phyloP scores from a whole-genome alignment of 768 basidiomycete species.

The Phallus indusiatus region DNA sequence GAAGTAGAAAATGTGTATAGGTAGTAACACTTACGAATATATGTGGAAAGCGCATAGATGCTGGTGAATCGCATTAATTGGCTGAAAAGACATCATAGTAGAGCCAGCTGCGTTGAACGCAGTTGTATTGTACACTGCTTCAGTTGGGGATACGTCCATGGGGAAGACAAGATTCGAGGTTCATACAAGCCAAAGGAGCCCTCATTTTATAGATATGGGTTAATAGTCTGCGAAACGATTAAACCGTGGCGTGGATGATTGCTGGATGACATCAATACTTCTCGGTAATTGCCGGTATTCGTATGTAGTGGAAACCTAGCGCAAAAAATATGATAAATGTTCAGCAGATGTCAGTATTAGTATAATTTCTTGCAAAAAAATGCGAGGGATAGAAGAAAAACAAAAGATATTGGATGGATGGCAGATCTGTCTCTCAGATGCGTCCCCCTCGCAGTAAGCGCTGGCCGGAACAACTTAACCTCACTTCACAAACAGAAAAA shows the following conservation, averaged over 20 bases:
- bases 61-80: constrained; percentile 27
- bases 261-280: neutral
- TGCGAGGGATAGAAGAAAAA: neutral
- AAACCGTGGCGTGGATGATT: neutral
- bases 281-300: neutral
- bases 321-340: neutral
- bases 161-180: too few relatives aligned
- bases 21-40: constrained; percentile 19
- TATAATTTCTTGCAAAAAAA: too few relatives aligned
- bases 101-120: constrained; percentile 20
- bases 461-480: neutral
- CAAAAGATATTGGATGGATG: neutral
- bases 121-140: constrained; percentile 18
- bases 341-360: neutral
- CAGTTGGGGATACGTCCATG: constrained; percentile 23
- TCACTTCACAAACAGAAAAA: constrained; percentile 3
- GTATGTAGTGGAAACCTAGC: neutral
- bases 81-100: constrained; percentile 24
- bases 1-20: neutral
- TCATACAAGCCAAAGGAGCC: too few relatives aligned
- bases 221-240: too few relatives aligned
- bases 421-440: neutral
- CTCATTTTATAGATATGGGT: too few relatives aligned
- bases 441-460: neutral
- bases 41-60: constrained; percentile 27